Evolutionary conservation across 495 filamentous ascomycete genomes (phyloP).

Genomic region (Astrothelium macrocarpum): DNA sequence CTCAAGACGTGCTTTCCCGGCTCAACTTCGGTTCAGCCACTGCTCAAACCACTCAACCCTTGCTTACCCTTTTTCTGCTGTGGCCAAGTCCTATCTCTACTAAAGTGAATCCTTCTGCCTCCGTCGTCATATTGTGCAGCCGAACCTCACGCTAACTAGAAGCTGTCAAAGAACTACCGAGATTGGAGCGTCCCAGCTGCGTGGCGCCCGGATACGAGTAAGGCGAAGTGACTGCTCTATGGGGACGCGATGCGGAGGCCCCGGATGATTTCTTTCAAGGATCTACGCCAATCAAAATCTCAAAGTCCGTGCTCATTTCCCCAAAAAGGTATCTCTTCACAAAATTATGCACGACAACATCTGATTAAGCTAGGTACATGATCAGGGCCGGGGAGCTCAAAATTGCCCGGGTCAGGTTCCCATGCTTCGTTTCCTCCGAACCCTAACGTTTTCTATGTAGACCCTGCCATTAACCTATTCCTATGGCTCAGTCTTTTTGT

Average conservation of each 20-base stretch:
- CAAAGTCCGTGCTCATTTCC: too few relatives aligned
- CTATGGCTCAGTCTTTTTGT: too few relatives aligned
- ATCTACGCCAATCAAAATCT: too few relatives aligned
- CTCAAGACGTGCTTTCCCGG: slow-evolving; percentile 7
- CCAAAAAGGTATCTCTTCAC: too few relatives aligned
- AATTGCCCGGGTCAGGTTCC: too few relatives aligned
- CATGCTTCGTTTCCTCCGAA: too few relatives aligned
- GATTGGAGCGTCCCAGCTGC: not conserved
- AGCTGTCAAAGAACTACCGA: slow-evolving; percentile 1
- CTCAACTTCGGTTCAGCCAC: not conserved
- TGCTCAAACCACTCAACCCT: not conserved
- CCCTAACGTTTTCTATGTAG: too few relatives aligned
- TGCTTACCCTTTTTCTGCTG: not conserved
- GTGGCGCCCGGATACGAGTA: not conserved
- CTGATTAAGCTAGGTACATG: not conserved
- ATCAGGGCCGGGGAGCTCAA: not conserved
- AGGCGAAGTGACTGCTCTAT: too few relatives aligned
- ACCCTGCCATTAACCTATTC: too few relatives aligned
- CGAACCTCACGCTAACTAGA: not conserved
- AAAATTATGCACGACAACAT: too few relatives aligned
- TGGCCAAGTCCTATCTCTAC: not conserved
- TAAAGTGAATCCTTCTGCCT: not conserved
- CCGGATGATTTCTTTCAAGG: too few relatives aligned
- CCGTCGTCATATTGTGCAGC: not conserved
- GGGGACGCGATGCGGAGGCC: too few relatives aligned